A percentile compares a stretch with the other conserved stretches of the same genome.
phyloP scores from a whole-genome alignment of 257 asterid species.

The Fraxinus excelsior region DNA sequence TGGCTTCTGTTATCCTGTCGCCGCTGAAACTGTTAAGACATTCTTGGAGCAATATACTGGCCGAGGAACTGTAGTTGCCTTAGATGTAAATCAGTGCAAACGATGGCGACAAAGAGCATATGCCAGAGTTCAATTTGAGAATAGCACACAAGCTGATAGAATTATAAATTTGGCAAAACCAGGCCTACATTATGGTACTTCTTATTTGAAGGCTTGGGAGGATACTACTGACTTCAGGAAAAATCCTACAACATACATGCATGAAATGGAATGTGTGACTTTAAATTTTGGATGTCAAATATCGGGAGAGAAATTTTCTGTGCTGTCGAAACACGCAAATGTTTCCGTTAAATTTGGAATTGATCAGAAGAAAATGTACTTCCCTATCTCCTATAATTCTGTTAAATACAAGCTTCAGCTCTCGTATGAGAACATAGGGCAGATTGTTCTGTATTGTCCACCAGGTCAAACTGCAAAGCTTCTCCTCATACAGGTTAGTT shows the following conservation, averaged over 20 bases:
- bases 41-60: constrained; percentile 51
- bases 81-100: constrained; percentile 53
- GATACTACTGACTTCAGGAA: constrained; percentile 38
- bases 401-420: constrained; percentile 72
- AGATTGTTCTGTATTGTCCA: constrained; percentile 51
- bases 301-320: constrained; percentile 47
- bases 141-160: constrained; percentile 24
- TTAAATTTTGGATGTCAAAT: constrained; percentile 69
- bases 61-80: constrained; percentile 47
- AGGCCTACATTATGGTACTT: constrained; percentile 44
- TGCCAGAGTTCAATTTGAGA: constrained; percentile 69
- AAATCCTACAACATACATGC: constrained; percentile 25
- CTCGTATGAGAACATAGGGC: constrained; percentile 67
- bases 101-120: constrained; percentile 44
- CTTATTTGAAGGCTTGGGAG: constrained; percentile 57
- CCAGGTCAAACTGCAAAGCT: constrained; percentile 28
- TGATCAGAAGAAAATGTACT: constrained; percentile 56
- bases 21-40: constrained; percentile 34
- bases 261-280: constrained; percentile 45
- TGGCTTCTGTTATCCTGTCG: constrained; percentile 50
- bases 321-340: constrained; percentile 39
- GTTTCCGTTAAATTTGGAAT: constrained; percentile 54
- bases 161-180: constrained; percentile 36
- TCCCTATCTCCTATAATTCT: constrained; percentile 31
- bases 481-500: constrained; percentile 75